These are phyloP conservation scores for Suhomyces xylopsoci DNA, from an alignment of 805 yeast species.

Conservation along the genomic window DNA sequence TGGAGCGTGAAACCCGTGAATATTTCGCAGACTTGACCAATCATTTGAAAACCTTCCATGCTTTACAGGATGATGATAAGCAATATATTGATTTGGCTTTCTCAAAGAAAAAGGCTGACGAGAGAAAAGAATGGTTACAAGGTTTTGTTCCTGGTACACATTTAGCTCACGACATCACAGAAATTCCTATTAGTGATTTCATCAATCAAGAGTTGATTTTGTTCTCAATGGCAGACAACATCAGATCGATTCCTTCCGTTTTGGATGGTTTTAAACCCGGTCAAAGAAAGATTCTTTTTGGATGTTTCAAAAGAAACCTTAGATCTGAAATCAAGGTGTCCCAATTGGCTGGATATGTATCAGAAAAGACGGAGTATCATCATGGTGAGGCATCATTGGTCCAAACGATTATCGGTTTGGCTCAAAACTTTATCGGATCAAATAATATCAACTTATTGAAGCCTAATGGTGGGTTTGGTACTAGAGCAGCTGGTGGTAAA, in stretches of 20 bases:
- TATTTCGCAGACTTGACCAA: constrained; percentile 81
- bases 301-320: constrained; percentile 79
- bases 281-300: constrained; percentile 89
- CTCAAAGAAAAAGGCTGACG: constrained; percentile 93
- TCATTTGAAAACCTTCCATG: constrained; percentile 82
- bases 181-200: constrained; percentile 88
- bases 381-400: constrained; percentile 90
- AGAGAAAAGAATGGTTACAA: constrained; percentile 94
- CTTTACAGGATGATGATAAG: constrained; percentile 74
- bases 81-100: constrained; percentile 86
- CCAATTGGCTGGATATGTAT: constrained; percentile 84
- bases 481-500: constrained; percentile 95
- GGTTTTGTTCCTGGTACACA: constrained; percentile 90
- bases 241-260: constrained; percentile 91
- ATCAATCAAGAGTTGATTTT: constrained; percentile 92
- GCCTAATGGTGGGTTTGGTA: constrained; percentile 96
- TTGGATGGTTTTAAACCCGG: constrained; percentile 97
- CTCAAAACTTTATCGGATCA: constrained; percentile 92
- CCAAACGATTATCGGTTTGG: constrained; percentile 89
- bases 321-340: constrained; percentile 81
- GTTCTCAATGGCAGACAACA: constrained; percentile 94
- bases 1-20: constrained; percentile 76
- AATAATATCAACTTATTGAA: constrained; percentile 79
- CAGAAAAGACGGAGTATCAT: constrained; percentile 88
- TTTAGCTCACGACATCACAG: constrained; percentile 69